Conservation (phyloP, 164 flowering plant genomes). For the Macadamia tetraphylla region DNA sequence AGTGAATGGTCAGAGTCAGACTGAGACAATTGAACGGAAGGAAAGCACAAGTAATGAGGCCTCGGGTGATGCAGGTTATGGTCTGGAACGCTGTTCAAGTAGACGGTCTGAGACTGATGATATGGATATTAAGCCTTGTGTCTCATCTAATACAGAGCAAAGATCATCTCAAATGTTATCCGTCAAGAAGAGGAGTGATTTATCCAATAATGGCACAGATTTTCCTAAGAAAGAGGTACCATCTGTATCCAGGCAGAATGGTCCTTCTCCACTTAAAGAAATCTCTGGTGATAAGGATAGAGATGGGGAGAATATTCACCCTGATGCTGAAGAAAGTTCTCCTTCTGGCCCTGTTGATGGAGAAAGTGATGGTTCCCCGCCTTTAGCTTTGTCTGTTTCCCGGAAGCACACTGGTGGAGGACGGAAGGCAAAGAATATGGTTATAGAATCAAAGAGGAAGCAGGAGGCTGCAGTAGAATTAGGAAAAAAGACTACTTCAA, state of each 20-base stretch:
- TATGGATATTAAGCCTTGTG: slow-evolving; percentile 31
- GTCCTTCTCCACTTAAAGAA: slow-evolving; percentile 16
- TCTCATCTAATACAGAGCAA: slow-evolving; percentile 8
- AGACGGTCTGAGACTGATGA: slow-evolving; percentile 19
- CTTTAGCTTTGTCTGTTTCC: slow-evolving; percentile 4
- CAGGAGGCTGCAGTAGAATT: slow-evolving; percentile 12
- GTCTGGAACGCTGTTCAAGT: slow-evolving; percentile 31
- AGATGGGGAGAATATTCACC: slow-evolving; percentile 1
- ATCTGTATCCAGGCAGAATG: slow-evolving; percentile 12
- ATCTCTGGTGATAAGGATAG: slow-evolving; percentile 12
- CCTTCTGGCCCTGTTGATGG: slow-evolving; percentile 7
- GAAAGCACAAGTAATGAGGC: slow-evolving; percentile 18
- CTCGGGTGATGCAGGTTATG: slow-evolving; percentile 25
- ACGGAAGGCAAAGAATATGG: slow-evolving; percentile 19
- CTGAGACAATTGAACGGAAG: slow-evolving; percentile 11
- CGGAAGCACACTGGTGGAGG: slow-evolving; percentile 9
- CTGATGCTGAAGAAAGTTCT: slow-evolving; percentile 8
- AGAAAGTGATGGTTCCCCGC: slow-evolving; percentile 1
- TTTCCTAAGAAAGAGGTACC: slow-evolving; percentile 20
- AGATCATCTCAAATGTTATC: slow-evolving; percentile 18
- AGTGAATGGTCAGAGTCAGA: slow-evolving; percentile 27
- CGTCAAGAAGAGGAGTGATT: slow-evolving; percentile 15
- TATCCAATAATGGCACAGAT: slow-evolving; percentile 17
- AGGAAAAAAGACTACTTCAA: slow-evolving; percentile 8
- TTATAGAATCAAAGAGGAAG: slow-evolving; percentile 24